Percentiles rank a stretch among this genome's conserved stretches.
These are phyloP conservation scores for Arachnopeziza araneosa DNA, from an alignment of 2,329 filamentous ascomycete species.

Conservation along the genomic window DNA sequence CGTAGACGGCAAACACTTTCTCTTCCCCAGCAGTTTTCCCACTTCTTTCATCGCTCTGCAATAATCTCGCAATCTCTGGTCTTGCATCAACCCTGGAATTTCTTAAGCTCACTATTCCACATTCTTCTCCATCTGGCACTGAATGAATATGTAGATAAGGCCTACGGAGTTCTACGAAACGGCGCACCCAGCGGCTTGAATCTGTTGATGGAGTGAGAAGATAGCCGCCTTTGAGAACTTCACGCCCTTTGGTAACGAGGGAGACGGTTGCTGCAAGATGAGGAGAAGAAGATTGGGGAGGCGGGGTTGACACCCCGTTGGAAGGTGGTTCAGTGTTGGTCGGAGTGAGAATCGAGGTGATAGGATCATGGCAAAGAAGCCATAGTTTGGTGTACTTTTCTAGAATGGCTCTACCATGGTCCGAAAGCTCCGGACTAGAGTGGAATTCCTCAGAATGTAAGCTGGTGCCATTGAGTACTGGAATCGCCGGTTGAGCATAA, in stretches of 20 bases:
- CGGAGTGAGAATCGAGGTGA: constrained; percentile 47
- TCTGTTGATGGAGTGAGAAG: constrained; percentile 79
- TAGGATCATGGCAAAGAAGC: constrained; percentile 29
- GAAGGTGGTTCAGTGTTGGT: constrained; percentile 63
- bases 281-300: constrained; percentile 21
- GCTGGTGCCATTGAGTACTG: background rate
- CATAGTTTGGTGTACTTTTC: constrained; percentile 33
- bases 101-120: constrained; percentile 80
- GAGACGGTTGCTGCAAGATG: constrained; percentile 72
- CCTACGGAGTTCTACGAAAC: constrained; percentile 85
- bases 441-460: background rate
- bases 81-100: constrained; percentile 91
- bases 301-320: constrained; percentile 44
- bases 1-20: constrained; percentile 85
- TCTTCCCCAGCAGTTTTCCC: constrained; percentile 18
- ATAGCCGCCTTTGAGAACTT: constrained; percentile 79
- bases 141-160: constrained; percentile 91
- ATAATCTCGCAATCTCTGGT: constrained; percentile 75
- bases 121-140: constrained; percentile 79
- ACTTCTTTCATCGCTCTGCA: constrained; percentile 37
- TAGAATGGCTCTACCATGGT: constrained; percentile 36
- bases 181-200: constrained; percentile 79
- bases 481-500: constrained; percentile 17
- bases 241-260: constrained; percentile 72
- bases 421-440: constrained; percentile 10